Base-by-base conservation (phyloP, 768 basidiomycete species). In the Leucocoprinus leucothites region DNA sequence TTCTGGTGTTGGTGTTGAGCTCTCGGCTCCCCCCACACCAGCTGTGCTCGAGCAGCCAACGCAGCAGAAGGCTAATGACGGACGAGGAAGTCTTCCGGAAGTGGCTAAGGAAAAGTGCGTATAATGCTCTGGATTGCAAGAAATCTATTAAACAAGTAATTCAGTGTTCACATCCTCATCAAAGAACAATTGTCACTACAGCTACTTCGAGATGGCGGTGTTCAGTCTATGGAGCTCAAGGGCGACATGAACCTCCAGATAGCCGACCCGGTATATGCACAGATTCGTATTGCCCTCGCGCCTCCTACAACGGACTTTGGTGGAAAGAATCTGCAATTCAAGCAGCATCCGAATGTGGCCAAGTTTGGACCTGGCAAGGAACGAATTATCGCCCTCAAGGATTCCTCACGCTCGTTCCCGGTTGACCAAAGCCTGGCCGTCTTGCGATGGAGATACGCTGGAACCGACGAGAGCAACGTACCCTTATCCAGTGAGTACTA, bases 241-340 rank as follows among this genome's bases (percentile, higher is more conserved):
- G 97, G 94, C 35, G 94, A 97, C 66, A 90, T 98, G 84, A 94
- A 94, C 68, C 80, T 98, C 31, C 83, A 86, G 48, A 88, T 98
- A 58, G 73, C 89, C 13, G 93, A 95, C 57, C 71, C 90, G 0
- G 75, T 82, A n/a, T 71, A 82, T 19, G 80, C 89, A 3, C 86
- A 88, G 58, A 71, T 97, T 65, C 82, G 82, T 47, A 75, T 98
- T 53, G 72, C 76, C 14, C 81, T 98, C 21, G 71, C 79, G 0
- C 71, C 82, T 0, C 71, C 82, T 16, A 70, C 81, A 13, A 73
- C 76, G 9, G 81, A 84, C 58, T 81, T 86, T 55, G 85, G 79
- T 53, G 81, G 80, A 48, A 74, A 75, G 53, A 85, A 81, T 36
- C 71, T 98, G 41, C 94, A 96, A 69, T 97, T 96, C 81, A 98